Conservation (phyloP, 192 early-diverging fungal species). For the Coemansia sp. region DNA sequence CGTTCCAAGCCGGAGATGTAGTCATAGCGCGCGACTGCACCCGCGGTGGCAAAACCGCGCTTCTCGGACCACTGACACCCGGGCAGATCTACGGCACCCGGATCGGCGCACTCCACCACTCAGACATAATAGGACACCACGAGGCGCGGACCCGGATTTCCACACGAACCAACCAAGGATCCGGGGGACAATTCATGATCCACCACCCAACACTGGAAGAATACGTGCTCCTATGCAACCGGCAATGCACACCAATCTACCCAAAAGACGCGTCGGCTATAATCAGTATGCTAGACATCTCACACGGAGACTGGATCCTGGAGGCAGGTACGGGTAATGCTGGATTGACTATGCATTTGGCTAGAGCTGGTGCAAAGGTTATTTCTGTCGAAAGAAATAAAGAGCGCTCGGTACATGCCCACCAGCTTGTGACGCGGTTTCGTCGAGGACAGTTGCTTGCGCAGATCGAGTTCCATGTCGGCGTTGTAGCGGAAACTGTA, state of each 20-base stretch:
- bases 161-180: not conserved
- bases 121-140: slow-evolving; percentile 28
- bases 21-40: slow-evolving; percentile 36
- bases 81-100: slow-evolving; percentile 7
- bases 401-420: slow-evolving; percentile 52
- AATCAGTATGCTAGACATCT: slow-evolving; percentile 60
- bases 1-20: slow-evolving; percentile 38
- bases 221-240: slow-evolving; percentile 23
- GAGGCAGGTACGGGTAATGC: slow-evolving; percentile 76
- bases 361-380: slow-evolving; percentile 54
- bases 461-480: slow-evolving; percentile 51
- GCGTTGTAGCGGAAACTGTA: slow-evolving; percentile 25
- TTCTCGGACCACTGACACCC: slow-evolving; percentile 22
- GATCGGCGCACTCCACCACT: slow-evolving; percentile 22
- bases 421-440: slow-evolving; percentile 55
- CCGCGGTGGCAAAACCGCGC: slow-evolving; percentile 12
- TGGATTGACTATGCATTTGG: slow-evolving; percentile 64
- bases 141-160: slow-evolving; percentile 19
- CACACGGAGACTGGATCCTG: slow-evolving; percentile 59
- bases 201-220: slow-evolving; percentile 44
- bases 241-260: slow-evolving; percentile 62
- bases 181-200: slow-evolving; percentile 23
- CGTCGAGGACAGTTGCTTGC: slow-evolving; percentile 55
- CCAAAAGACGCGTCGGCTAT: slow-evolving; percentile 63
- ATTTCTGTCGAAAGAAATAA: slow-evolving; percentile 61